Base-by-base conservation (phyloP, 2,329 filamentous ascomycete species). In the Amauroascus niger region DNA sequence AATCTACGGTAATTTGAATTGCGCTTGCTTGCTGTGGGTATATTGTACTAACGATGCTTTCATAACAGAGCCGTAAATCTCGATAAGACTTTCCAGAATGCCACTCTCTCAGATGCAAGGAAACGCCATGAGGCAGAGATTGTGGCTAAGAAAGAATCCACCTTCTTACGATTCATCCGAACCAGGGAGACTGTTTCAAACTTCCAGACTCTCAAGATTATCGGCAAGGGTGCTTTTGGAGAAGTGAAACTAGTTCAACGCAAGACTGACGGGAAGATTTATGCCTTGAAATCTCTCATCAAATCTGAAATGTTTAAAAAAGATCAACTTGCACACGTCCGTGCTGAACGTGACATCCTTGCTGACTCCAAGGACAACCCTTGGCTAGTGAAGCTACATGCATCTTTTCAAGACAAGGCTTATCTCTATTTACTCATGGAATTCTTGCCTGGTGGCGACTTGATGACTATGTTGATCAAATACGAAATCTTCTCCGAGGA, bases 401-500 rank as follows among this genome's bases (percentile, higher is more conserved):
- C 93, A 11, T 97, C 93, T 0, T 98, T 98, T 77, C 93, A 98
- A 72, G 93, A 98, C 68, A 79, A 81, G 44, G 91, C 93, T 61
- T 98, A 96, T 74, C 77, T 98, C 33, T 98, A 98, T 76, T 93
- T 98, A 84, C 78, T 98, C 57, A 98, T 98, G 93, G 93, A 98
- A 73, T 98, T 97, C 73, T 79, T 98, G 70, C 93, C 93, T 6
- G 93, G 93, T 70, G 93, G 93, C 70, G 93, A 98, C 74, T 72
- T 98, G 69, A 98, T 98, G 93, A 98, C 93, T 2, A 98, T 98
- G 93, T 78, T 98, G 62, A 98, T 98, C 76, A 98, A 97, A 78
- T 98, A 98, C 67, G 93, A 98, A 70, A 96, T 98, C 69, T 98
- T 98, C 71, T 95, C 89, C 0, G 91, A 97, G 70, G 93, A 98